phyloP scores from a whole-genome alignment of 2,329 filamentous ascomycete species.

The Colletotrichum lini region DNA sequence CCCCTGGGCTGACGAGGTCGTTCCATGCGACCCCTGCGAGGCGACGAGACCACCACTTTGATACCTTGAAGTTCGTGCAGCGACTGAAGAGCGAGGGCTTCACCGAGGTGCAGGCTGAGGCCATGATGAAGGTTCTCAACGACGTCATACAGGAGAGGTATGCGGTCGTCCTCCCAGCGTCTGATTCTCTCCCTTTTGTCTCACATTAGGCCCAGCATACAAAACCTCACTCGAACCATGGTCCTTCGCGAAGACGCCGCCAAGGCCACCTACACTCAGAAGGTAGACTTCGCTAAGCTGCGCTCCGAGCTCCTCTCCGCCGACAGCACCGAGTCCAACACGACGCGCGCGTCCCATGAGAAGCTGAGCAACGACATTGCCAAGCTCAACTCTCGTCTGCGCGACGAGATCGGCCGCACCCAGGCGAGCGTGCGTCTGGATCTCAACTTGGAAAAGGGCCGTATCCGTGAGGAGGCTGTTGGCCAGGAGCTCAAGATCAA shows the following conservation, averaged over 20 bases:
- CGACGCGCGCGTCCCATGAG: constrained; percentile 92
- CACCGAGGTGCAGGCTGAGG: constrained; percentile 93
- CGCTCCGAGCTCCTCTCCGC: constrained; percentile 93
- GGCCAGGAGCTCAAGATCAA: constrained; percentile 98
- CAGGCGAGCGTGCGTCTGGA: constrained; percentile 94
- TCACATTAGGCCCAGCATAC: constrained; percentile 73
- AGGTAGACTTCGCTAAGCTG: constrained; percentile 98
- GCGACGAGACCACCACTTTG: constrained; percentile 91
- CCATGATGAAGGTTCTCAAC: constrained; percentile 98
- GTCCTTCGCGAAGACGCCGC: constrained; percentile 94
- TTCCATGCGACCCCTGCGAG: constrained; percentile 79
- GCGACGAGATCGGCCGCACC: constrained; percentile 94
- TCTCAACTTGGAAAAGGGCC: constrained; percentile 95
- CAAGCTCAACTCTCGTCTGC: constrained; percentile 88
- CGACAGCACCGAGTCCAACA: constrained; percentile 90
- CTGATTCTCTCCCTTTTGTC: background rate
- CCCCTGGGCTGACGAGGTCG: constrained; percentile 55
- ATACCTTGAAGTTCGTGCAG: constrained; percentile 97
- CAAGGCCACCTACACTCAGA: constrained; percentile 85
- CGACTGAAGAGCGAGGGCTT: constrained; percentile 91
- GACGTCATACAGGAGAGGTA: constrained; percentile 97
- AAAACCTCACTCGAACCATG: constrained; percentile 98
- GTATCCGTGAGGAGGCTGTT: constrained; percentile 96
- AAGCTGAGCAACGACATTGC: constrained; percentile 94
- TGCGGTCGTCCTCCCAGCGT: constrained; percentile 13